Evolutionary conservation across 2,329 filamentous ascomycete species (phyloP).

Genomic region (Mariannaea elegans): DNA sequence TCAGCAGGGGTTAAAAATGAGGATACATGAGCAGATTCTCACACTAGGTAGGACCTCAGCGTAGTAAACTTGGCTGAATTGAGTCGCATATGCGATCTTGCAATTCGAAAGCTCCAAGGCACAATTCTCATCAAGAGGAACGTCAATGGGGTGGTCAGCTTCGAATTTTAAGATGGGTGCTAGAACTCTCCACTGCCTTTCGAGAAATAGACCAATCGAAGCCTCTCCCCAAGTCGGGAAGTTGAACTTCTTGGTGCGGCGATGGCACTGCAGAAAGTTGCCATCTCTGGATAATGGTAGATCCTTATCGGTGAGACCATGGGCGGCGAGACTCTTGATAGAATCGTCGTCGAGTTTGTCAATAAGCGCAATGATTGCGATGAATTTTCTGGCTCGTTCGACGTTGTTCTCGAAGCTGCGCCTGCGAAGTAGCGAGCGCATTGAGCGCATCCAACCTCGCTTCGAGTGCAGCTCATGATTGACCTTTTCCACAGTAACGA

Average conservation of each 20-base stretch:
- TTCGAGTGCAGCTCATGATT: background rate
- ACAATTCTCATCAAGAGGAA: conserved; percentile 7
- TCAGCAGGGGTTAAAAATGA: background rate
- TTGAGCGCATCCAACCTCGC: background rate
- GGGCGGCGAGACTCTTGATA: background rate
- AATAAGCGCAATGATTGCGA: conserved; percentile 1
- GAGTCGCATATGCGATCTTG: background rate
- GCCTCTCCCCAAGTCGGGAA: conserved; percentile 6
- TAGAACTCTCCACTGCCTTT: conserved; percentile 6
- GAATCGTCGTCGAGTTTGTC: conserved; percentile 5
- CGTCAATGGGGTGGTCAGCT: background rate
- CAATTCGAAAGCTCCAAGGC: background rate
- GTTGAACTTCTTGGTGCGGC: background rate
- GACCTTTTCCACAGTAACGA: background rate
- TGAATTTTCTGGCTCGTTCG: background rate
- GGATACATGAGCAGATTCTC: background rate
- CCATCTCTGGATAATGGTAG: background rate
- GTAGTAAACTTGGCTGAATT: conserved; percentile 4
- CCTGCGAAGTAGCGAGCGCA: background rate
- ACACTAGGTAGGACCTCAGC: background rate
- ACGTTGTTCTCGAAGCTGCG: background rate
- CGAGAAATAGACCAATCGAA: background rate
- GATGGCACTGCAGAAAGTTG: background rate
- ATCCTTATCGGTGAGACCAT: conserved; percentile 3
- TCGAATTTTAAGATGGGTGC: background rate